Evolutionary conservation across 805 yeast species (phyloP).

Genomic region (Monosporozyma aquatica): DNA sequence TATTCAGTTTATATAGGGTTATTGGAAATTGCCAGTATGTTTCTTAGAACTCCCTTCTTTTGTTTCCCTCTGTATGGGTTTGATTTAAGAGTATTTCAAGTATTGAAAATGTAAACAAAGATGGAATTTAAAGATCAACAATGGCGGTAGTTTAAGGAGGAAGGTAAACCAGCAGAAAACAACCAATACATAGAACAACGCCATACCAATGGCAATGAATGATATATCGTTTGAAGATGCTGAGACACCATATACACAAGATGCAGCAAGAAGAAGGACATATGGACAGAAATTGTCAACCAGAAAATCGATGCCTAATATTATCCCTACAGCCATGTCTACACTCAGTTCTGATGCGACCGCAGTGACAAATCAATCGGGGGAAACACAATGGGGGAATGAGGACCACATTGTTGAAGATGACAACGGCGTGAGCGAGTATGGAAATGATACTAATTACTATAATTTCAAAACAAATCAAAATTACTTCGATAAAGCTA

Average conservation of each 20-base stretch:
- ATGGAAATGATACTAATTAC: neutral
- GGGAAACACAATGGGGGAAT: neutral
- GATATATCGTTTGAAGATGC: slow-evolving; percentile 29
- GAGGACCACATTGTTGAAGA: too few relatives aligned
- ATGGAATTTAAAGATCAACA: too few relatives aligned
- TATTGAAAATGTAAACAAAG: slow-evolving; percentile 2
- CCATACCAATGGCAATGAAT: slow-evolving; percentile 10
- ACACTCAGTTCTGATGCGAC: slow-evolving; percentile 27
- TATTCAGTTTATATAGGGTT: too few relatives aligned
- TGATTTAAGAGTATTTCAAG: too few relatives aligned
- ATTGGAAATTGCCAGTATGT: too few relatives aligned
- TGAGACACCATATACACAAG: slow-evolving; percentile 20
- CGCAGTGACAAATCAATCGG: neutral
- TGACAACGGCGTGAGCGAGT: neutral
- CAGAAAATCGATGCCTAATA: neutral
- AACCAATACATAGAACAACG: neutral
- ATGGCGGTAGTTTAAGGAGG: too few relatives aligned
- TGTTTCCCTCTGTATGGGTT: too few relatives aligned
- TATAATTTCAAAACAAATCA: neutral
- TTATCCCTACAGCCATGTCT: slow-evolving; percentile 18
- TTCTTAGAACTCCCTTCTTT: too few relatives aligned
- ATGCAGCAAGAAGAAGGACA: neutral
- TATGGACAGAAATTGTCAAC: neutral
- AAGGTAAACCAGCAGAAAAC: too few relatives aligned
- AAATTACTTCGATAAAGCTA: neutral